These are phyloP conservation scores for Hysterium pulicare DNA, from an alignment of 2,329 filamentous ascomycete species.

Conservation along the genomic window DNA sequence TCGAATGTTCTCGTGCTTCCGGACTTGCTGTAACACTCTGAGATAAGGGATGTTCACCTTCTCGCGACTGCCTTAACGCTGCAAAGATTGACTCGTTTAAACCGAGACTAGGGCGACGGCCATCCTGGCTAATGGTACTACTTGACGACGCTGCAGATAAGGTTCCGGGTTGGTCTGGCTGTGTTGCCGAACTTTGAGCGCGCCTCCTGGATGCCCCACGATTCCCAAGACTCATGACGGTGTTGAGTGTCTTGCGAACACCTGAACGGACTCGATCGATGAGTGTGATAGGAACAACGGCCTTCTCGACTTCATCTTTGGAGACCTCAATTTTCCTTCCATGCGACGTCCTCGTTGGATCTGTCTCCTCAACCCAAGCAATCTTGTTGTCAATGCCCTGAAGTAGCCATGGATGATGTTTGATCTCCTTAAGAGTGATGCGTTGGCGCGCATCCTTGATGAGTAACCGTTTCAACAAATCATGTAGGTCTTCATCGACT, in stretches of 20 bases:
- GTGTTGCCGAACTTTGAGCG: conserved; percentile 53
- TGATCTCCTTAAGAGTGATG: conserved; percentile 87
- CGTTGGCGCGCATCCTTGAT: conserved; percentile 85
- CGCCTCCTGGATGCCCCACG: conserved; percentile 48
- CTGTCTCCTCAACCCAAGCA: conserved; percentile 90
- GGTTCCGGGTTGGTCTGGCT: conserved; percentile 53
- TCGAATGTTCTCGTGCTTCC: conserved; percentile 42
- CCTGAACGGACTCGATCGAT: conserved; percentile 80
- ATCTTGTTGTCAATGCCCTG: conserved; percentile 70
- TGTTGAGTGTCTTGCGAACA: conserved; percentile 58
- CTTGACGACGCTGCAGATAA: conserved; percentile 53
- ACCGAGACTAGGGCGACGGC: conserved; percentile 55
- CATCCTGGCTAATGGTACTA: conserved; percentile 54
- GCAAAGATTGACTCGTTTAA: conserved; percentile 57
- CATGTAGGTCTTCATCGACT: conserved; percentile 73
- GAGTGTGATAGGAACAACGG: conserved; percentile 85
- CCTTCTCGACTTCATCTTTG: conserved; percentile 83
- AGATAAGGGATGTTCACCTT: conserved; percentile 68
- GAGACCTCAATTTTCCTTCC: conserved; percentile 90
- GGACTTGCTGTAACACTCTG: conserved; percentile 72
- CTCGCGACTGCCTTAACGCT: conserved; percentile 48
- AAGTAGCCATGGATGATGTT: conserved; percentile 88
- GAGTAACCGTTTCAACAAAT: conserved; percentile 75
- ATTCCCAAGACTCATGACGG: conserved; percentile 18
- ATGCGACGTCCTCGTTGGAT: conserved; percentile 72